A percentile compares a stretch with the other conserved stretches of the same genome.
Conservation (phyloP, 257 asterid genomes). For the Osmanthus fragrans region DNA sequence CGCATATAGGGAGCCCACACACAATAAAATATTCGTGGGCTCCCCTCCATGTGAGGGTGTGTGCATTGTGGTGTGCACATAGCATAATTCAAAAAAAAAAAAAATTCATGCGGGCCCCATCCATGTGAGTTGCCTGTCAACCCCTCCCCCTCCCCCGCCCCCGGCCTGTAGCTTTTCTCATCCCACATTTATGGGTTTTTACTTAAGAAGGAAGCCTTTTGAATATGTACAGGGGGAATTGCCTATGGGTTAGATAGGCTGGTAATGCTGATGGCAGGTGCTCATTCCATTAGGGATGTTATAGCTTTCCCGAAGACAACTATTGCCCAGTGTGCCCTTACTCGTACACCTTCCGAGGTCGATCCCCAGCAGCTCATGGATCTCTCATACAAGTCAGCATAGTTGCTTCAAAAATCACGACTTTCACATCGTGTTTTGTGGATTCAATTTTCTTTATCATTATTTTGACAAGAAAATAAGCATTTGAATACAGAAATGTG, state of each 20-base stretch:
- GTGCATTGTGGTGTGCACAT: too few relatives aligned
- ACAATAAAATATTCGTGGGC: too few relatives aligned
- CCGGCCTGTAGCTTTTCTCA: too few relatives aligned
- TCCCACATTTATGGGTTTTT: not conserved
- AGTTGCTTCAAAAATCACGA: constrained; percentile 13
- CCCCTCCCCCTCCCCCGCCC: too few relatives aligned
- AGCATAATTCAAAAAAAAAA: too few relatives aligned
- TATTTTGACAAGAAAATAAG: not conserved
- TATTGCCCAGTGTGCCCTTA: constrained; percentile 87
- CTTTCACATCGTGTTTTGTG: not conserved
- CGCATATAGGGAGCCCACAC: too few relatives aligned
- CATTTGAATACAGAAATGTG: not conserved
- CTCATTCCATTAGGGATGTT: constrained; percentile 83
- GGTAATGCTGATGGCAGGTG: constrained; percentile 81
- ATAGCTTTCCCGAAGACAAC: constrained; percentile 96
- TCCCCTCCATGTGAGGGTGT: too few relatives aligned
- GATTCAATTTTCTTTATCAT: not conserved
- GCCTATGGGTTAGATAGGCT: constrained; percentile 89
- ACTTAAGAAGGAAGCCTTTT: not conserved
- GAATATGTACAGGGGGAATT: constrained; percentile 68
- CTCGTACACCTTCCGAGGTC: constrained; percentile 78
- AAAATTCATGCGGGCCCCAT: too few relatives aligned
- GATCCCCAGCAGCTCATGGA: constrained; percentile 86
- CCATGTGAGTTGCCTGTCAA: too few relatives aligned
- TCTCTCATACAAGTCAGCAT: constrained; percentile 44